Evolutionary conservation across 306 rosid species (phyloP), one percentile per base, ranked within the genome.

Genomic region (Sphenostylis stenocarpa): DNA sequence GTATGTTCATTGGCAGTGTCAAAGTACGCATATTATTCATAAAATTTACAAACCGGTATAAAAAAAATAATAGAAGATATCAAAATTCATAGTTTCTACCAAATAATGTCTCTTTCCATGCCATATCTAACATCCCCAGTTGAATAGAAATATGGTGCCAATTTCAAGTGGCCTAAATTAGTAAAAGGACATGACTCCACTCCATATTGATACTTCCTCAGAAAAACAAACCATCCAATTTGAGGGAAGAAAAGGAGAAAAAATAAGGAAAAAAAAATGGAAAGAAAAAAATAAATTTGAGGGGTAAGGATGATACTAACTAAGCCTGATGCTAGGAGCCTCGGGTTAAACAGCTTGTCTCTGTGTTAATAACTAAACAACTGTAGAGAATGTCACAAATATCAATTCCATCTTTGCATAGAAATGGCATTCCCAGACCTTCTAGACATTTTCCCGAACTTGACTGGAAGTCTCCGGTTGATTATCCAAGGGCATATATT

Each of bases 401-500:
- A 43, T 29, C 63, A 74, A 26, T 47, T 49, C 49, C 51, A 15
- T 60, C 13, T 64, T 57, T 69, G 55, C 75, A 39, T 53, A 56
- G 38, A 55, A 43, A 70, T 52, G 43, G 52, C 60, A 31, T 24
- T 45, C 62, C 26, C 33, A 3, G 34, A 49, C 38, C 52, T 58
- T 56, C 82, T 84, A 84, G 65, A 86, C 87, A 58, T 63, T 89
- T 7, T 74, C 85, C 23, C 79, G 72, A 57, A 38, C 83, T 20
- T 86, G 93, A 77, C 41, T 76, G 6, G 88, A 58, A 71, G 51
- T 47, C 77, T 85, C 91, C 62, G 91, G 93, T 86, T 91, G 91
- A 78, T 84, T 90, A 77, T 91, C 98, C 96, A 91, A 87, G 1
- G 98, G 98, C 98, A 94, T 94, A 90, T 94, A 94, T 85, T 94